Evolutionary conservation across 1,139 yeast species (phyloP).

Genomic region (Magnusiomyces magnusii): DNA sequence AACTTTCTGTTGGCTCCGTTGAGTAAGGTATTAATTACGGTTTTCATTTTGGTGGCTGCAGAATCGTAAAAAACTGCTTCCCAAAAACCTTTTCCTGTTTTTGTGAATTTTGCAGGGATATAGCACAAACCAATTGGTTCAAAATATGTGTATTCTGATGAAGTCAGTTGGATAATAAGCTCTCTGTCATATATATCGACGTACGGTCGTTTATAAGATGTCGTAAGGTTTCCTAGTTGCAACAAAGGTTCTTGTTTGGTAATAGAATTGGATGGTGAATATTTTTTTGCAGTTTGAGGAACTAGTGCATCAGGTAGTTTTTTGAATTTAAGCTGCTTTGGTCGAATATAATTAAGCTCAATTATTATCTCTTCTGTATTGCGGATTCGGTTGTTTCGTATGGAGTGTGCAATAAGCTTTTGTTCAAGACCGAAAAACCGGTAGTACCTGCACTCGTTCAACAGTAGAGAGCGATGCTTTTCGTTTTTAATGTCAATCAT

Average conservation of each 20-base stretch:
- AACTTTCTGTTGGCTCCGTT: neutral
- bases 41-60: neutral
- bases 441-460: slow-evolving; percentile 69
- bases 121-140: slow-evolving; percentile 7
- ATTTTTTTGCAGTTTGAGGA: slow-evolving; percentile 6
- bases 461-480: slow-evolving; percentile 47
- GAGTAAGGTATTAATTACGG: neutral
- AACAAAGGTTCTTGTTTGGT: neutral
- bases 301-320: slow-evolving; percentile 6
- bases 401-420: slow-evolving; percentile 46
- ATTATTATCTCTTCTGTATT: slow-evolving; percentile 50
- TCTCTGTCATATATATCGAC: slow-evolving; percentile 45
- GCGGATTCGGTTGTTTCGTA: slow-evolving; percentile 47
- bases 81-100: slow-evolving; percentile 3
- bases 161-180: slow-evolving; percentile 49
- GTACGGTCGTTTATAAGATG: slow-evolving; percentile 50
- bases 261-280: neutral
- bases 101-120: neutral
- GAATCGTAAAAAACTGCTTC: slow-evolving; percentile 7
- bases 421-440: slow-evolving; percentile 72
- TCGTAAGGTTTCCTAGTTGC: neutral
- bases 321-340: slow-evolving; percentile 35
- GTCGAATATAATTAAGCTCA: slow-evolving; percentile 42
- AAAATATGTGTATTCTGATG: slow-evolving; percentile 7
- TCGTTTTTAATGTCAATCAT: slow-evolving; percentile 42